Base-by-base conservation (phyloP, 2,329 filamentous ascomycete species). In the Epichloe coenophiala region DNA sequence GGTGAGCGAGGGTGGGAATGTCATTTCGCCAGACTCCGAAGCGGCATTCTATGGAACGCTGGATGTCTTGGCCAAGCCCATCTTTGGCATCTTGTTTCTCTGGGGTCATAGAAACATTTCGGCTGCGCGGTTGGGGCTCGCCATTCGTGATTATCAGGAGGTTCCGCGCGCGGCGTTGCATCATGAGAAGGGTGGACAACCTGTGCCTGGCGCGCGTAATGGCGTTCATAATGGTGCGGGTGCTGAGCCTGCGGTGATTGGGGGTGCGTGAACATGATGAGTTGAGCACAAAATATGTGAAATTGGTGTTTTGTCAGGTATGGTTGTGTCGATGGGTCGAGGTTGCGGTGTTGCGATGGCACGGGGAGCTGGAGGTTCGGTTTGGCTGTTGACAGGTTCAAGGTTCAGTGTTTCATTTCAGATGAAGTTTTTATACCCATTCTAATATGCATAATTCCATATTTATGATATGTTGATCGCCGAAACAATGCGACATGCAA, bases 1-100 rank as follows among this genome's bases (percentile, higher is more conserved):
- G 35, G 58, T 79, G 8, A 67, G 64, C 3, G 76, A 80, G 56
- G 76, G 75, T 38, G 73, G 73, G 31, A 77, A 78, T 60, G 54
- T 60, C 47, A 72, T 78, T 47, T 65, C 80, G 2, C 76, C 80
- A 0, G 82, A 86, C 59, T 78, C 76, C 0, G 83, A 86, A 60
- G 79, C 80, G 11, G 66, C 84, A 52, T 84, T 86, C 61, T 87
- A 86, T 59, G 80, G 81, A 42, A 66, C 85, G 3, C 70, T 87
- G 0, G 83, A 86, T 53, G 63, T 85, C 4, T 53, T 84, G 3
- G 74, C 81, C 5, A 86, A 85, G 67, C 78, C 80, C 0, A 69
- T 76, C 8, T 86, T 85, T 55, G 78, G 78, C 15, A 68, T 71
- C 12, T 60, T 84, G 1, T 70, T 86, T 1, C 67, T 86, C 47